Evolutionary conservation across 371 early-diverging fungal genomes (phyloP).

Genomic region (Gilbertella persicaria): DNA sequence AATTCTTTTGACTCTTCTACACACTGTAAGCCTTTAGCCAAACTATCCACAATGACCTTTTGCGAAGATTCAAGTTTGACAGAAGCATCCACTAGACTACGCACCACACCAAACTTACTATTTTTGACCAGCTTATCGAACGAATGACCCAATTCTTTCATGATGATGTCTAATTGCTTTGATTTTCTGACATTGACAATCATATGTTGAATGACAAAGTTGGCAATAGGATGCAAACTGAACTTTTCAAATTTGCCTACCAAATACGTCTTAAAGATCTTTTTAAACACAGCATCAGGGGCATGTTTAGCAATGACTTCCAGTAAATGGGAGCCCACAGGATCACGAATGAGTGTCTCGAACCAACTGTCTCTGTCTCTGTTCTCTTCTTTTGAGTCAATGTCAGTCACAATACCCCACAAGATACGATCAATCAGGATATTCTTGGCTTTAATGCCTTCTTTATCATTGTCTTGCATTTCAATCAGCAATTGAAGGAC

Average conservation of each 20-base stretch:
- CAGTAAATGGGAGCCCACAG: conserved; percentile 70
- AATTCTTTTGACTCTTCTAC: conserved; percentile 57
- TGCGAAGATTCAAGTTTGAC: conserved; percentile 57
- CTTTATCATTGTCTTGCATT: conserved; percentile 53
- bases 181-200: conserved; percentile 60
- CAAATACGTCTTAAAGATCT: conserved; percentile 69
- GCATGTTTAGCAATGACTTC: conserved; percentile 64
- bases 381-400: conserved; percentile 31
- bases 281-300: conserved; percentile 60
- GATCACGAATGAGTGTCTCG: conserved; percentile 59
- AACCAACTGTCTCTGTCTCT: conserved; percentile 59
- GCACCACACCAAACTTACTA: conserved; percentile 65
- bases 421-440: conserved; percentile 64
- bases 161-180: conserved; percentile 62
- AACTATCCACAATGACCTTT: conserved; percentile 58
- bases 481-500: conserved; percentile 72
- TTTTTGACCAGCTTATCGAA: conserved; percentile 61
- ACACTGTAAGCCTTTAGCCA: conserved; percentile 58
- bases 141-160: conserved; percentile 56
- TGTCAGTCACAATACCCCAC: conserved; percentile 61
- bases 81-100: conserved; percentile 68
- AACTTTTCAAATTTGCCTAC: conserved; percentile 62
- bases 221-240: conserved; percentile 71
- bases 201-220: conserved; percentile 83
- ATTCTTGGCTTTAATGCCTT: conserved; percentile 48